These are phyloP conservation scores for Petunia axillaris DNA, from an alignment of 257 asterid genomes.

Conservation along the genomic window DNA sequence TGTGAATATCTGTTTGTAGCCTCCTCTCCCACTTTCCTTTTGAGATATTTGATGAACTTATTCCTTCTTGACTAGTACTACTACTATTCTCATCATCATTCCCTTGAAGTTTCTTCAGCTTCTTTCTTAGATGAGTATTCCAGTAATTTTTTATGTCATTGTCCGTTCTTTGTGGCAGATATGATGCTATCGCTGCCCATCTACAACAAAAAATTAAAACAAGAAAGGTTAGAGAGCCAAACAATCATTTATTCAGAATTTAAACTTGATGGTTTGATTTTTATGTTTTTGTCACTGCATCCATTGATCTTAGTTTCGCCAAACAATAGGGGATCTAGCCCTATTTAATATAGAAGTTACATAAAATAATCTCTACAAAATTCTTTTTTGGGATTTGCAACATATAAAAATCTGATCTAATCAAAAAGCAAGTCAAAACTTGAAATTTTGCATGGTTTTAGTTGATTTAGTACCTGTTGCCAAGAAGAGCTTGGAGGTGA, in stretches of 20 bases:
- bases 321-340: background rate
- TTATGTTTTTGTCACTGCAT: no score
- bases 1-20: constrained; percentile 77
- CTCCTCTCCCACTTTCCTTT: constrained; percentile 84
- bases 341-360: no score
- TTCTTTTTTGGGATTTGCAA: background rate
- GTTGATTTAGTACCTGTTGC: constrained; percentile 49
- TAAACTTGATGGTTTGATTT: no score
- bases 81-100: constrained; percentile 26
- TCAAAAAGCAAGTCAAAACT: background rate
- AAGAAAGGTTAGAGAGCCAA: background rate
- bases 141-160: constrained; percentile 78
- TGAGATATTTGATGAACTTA: constrained; percentile 34
- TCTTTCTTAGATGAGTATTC: constrained; percentile 77
- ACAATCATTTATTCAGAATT: no score
- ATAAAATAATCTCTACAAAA: constrained; percentile 29
- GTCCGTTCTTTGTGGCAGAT: constrained; percentile 75
- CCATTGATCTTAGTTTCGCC: no score
- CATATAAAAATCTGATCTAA: constrained; percentile 2
- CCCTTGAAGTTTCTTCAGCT: constrained; percentile 45
- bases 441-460: constrained; percentile 34
- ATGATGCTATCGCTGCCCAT: constrained; percentile 88
- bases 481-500: constrained; percentile 83
- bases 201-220: constrained; percentile 31
- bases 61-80: constrained; percentile 27